These are phyloP conservation scores for Sorghum bicolor DNA, from an alignment of 176 grass and related monocot genomes.

Conservation along the genomic window Sorghum_bicolor_NCBIv3 NC_012873.2:57388001-57388500, in stretches of 20 bases:
- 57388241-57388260: background rate
- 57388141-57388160: conserved; percentile 11
- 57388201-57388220: background rate
- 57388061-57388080: conserved; percentile 39
- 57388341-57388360: too few species aligned
- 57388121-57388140: conserved; percentile 8
- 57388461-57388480: too few species aligned
- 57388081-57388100: conserved; percentile 6
- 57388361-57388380: background rate
- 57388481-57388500: too few species aligned
- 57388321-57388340: too few species aligned
- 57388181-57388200: background rate
- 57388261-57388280: conserved; percentile 5
- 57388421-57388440: too few species aligned
- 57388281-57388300: background rate
- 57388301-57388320: too few species aligned
- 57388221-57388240: background rate
- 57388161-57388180: background rate
- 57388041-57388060: conserved; percentile 72
- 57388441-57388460: too few species aligned
- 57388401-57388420: background rate
- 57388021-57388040: conserved; percentile 88
- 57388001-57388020: conserved; percentile 93
- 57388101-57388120: background rate
- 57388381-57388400: background rate